Evolutionary conservation across 129 eudicot species (phyloP), one percentile per base, ranked within the genome.

Genomic region (Arctium minus): DNA sequence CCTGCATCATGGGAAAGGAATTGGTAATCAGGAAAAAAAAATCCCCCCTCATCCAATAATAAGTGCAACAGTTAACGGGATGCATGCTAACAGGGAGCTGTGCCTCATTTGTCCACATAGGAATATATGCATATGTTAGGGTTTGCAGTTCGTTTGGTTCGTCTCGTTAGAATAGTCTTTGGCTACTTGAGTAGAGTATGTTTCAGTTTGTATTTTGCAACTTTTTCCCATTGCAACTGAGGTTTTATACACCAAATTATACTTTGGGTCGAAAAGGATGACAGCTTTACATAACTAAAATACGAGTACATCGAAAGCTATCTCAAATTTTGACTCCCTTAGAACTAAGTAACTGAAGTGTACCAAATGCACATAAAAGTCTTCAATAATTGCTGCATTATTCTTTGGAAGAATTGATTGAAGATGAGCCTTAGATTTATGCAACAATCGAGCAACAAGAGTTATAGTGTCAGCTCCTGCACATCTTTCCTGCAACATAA

Each of bases 401-500:
- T 86, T 91, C 79, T 85, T 94, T 83, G 86, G 86, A 88, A 93
- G 92, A 91, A 88, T 90, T 27, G 94, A 91, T 32, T 93, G 98
- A 79, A 96, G 92, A 93, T 93, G 98, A 60, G 94, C 80, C 76
- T 90, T 96, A 35, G 98, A 91, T 88, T 92, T 91, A 85, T 82
- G 92, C 89, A 96, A 88, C 75, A 93, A 86, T 75, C 87, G 92
- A 71, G 99, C 94, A 86, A 96, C 98, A 89, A 91, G 89, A 87
- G 89, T 83, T 72, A 96, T 86, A 50, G 97, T 90, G 82, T 96
- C 99, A 84, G 97, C 98, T 78, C 92, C 97, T 76, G 97, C 86
- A 87, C 99, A 96, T 86, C 98, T 91, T 84, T 96, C 99, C 99
- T 96, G 97, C 90, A 89, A 82, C 84, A 88, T 75, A 80, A 88